Base-by-base conservation (phyloP, 371 early-diverging fungal species). In the Chytridiales sp. region DNA sequence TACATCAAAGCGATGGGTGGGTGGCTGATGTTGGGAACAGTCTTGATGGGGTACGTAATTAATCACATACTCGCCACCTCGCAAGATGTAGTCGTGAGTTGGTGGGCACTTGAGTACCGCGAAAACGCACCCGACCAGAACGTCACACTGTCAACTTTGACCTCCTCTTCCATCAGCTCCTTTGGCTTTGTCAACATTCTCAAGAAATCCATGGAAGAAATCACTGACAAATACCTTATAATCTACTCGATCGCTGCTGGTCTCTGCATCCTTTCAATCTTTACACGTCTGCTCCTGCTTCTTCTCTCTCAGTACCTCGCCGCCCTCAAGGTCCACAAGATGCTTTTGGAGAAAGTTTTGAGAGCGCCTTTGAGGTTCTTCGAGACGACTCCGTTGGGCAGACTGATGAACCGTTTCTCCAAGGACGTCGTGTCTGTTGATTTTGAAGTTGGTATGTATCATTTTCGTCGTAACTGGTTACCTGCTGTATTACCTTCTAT, bases 331-430 rank as follows among this genome's bases (percentile, higher is more conserved):
- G 46, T 69, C 24, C 70, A 69, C 43, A 8, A 21, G 42, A 11
- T 13, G 43, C 66, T 90, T n/a, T 57, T 91, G 31, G 65, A 81
- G 30, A 72, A 77, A 38, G 80, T 89, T 11, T 58, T 91, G 31
- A 75, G 79, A 15, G 84, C 92, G 0, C 89, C 88, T 6, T 72
- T 91, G 48, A 71, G 85, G n/a, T 93, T 92, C 66, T 93, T 89
- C 73, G 92, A 94, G 55, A 85, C 86, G 0, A 89, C 90, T 8
- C 92, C 93, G 2, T 29, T 90, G 13, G 93, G 92, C 11, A 80
- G 92, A 44, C 85, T 94, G 32, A 19, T 72, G 15, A 67, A 72
- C 34, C 21, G 71, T 32, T 59, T 66, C 22, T 50, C 65, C 4
- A 68, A 68, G 51, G 71, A 69, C 34, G 56, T 64, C 42, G n/a